Conservation (phyloP, 2,329 filamentous ascomycete genomes). For the Blumeria graminis region DNA sequence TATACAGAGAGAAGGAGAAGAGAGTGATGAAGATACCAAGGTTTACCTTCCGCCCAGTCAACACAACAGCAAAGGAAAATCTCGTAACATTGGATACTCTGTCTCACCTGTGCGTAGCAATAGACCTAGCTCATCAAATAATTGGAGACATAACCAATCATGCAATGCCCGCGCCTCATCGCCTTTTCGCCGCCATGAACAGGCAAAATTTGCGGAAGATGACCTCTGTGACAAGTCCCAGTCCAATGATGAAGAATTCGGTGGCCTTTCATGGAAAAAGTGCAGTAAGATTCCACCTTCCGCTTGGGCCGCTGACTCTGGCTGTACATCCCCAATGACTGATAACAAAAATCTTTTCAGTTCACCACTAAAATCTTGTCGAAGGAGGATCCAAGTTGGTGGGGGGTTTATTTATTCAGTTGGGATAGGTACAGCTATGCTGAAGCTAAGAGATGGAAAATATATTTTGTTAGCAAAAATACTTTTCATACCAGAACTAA, state of each 20-base stretch:
- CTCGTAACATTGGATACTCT: not conserved
- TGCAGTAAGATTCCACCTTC: slow-evolving; percentile 1
- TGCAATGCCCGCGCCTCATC: not conserved
- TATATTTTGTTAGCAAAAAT: not conserved
- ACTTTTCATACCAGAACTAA: not conserved
- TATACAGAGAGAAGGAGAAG: not conserved
- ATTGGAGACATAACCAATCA: not conserved
- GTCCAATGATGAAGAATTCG: not conserved
- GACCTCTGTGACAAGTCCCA: not conserved
- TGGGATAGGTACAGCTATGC: not conserved
- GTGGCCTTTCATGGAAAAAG: slow-evolving; percentile 1
- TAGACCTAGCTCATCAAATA: not conserved
- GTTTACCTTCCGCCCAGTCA: not conserved
- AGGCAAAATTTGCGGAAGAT: not conserved
- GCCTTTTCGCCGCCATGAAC: not conserved
- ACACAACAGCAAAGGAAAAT: not conserved
- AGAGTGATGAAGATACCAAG: not conserved
- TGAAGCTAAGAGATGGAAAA: not conserved
- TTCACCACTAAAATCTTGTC: not conserved
- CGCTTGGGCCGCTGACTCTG: slow-evolving; percentile 1
- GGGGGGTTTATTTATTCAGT: not conserved
- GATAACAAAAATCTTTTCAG: slow-evolving; percentile 1
- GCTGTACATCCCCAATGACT: slow-evolving; percentile 1
- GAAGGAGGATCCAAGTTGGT: not conserved
- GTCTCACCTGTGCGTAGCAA: not conserved